Evolutionary conservation across 78 protist genomes (phyloP).

Genomic region (Tieghemostelium lacteum): DNA sequence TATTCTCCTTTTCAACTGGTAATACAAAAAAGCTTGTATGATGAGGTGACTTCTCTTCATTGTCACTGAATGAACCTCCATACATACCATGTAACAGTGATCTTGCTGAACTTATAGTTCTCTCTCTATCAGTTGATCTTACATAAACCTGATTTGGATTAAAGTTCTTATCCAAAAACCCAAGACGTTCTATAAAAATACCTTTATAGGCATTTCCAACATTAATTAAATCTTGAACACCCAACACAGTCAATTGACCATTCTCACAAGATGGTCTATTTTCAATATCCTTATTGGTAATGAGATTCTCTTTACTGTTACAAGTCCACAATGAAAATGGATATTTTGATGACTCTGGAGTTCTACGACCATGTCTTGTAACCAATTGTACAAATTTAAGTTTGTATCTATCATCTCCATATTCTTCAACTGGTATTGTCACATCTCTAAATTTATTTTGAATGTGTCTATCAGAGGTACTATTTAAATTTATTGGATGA

Average conservation of each 20-base stretch:
- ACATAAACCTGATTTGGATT: conserved; percentile 32
- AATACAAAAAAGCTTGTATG: conserved; percentile 22
- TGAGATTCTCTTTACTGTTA: conserved; percentile 41
- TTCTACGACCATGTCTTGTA: conserved; percentile 71
- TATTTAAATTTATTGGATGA: too few species aligned
- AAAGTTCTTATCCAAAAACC: conserved; percentile 18
- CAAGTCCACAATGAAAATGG: conserved; percentile 58
- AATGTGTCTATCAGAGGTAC: too few species aligned
- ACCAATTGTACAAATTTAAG: conserved; percentile 42
- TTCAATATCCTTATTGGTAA: conserved; percentile 19
- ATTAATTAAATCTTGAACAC: conserved; percentile 44
- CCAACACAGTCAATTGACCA: conserved; percentile 68
- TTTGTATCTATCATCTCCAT: conserved; percentile 9
- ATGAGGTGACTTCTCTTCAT: conserved; percentile 48
- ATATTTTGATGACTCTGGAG: conserved; percentile 39
- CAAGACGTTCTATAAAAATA: conserved; percentile 27
- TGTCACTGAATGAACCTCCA: conserved; percentile 67
- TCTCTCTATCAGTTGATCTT: conserved; percentile 43
- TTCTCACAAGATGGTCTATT: conserved; percentile 21
- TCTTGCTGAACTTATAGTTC: conserved; percentile 57
- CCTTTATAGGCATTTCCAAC: conserved; percentile 34
- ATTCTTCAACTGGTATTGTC: conserved; percentile 13
- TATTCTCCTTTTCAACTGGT: conserved; percentile 40
- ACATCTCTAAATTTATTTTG: not conserved
- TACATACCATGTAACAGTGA: conserved; percentile 68